Percentiles rank a stretch among this genome's conserved stretches.
phyloP scores from a whole-genome alignment of 768 basidiomycete species.

The Suillus subalutaceus region DNA sequence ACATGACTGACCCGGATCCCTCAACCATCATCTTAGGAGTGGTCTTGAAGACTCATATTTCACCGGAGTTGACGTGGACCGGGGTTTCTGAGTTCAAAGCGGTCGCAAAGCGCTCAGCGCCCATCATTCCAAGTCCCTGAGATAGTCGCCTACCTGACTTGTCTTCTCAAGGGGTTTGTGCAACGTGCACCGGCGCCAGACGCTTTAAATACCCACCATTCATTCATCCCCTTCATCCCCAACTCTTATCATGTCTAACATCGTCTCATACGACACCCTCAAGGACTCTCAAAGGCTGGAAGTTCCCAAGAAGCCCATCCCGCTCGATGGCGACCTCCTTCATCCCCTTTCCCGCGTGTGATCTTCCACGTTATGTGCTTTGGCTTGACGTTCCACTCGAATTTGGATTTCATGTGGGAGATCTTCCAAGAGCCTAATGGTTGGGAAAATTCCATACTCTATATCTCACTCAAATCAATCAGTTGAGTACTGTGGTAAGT shows the following conservation, averaged over 20 bases:
- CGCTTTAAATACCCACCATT: neutral
- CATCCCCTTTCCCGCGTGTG: neutral
- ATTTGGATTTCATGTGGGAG: constrained; percentile 5
- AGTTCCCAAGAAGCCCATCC: neutral
- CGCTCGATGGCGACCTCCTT: neutral
- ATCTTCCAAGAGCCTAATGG: neutral
- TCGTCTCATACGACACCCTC: neutral
- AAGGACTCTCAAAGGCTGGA: neutral
- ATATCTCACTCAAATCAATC: constrained; percentile 4
- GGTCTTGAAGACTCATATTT: neutral
- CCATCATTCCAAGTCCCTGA: neutral
- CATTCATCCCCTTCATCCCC: neutral
- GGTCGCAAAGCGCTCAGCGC: neutral
- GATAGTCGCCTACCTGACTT: neutral
- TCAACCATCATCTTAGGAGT: neutral
- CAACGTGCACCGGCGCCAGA: neutral
- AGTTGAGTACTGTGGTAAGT: neutral
- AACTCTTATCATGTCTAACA: neutral
- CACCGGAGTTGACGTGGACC: neutral
- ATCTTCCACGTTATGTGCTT: neutral
- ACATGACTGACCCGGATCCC: neutral
- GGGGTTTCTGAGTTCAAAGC: neutral
- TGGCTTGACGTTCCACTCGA: neutral
- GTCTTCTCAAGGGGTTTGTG: neutral
- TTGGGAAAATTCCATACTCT: neutral